phyloP scores from a whole-genome alignment of 2,329 filamentous ascomycete genomes.

The Verticillium isaacii region DNA sequence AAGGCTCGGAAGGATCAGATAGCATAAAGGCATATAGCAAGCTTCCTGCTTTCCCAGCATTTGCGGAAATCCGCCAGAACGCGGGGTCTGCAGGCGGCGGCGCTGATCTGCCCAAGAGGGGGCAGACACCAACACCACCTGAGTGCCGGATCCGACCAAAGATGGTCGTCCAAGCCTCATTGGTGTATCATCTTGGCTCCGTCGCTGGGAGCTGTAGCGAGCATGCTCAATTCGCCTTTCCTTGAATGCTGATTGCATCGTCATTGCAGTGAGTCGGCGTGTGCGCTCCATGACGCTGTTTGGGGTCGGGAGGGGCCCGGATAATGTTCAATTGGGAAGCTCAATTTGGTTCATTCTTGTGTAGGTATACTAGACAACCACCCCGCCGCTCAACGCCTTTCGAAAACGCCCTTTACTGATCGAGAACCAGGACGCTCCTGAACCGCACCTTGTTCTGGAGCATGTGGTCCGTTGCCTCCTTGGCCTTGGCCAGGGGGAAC shows the following conservation, averaged over 20 bases:
- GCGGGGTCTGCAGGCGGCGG: background rate
- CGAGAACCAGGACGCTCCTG: slow-evolving; percentile 37
- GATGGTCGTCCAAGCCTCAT: background rate
- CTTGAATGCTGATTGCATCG: no score
- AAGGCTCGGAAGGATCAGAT: background rate
- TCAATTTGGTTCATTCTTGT: no score
- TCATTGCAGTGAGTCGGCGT: no score
- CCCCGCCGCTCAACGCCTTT: background rate
- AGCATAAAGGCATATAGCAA: background rate
- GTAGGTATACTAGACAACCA: no score
- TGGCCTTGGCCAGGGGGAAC: slow-evolving; percentile 51
- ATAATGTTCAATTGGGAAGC: background rate
- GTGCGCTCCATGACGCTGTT: no score
- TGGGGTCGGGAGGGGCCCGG: background rate
- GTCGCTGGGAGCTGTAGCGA: background rate
- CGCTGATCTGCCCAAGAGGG: background rate
- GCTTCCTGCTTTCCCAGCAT: background rate
- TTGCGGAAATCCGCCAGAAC: background rate
- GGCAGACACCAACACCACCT: background rate
- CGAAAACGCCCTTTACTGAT: slow-evolving; percentile 13
- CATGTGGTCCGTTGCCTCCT: slow-evolving; percentile 38
- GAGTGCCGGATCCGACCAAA: background rate
- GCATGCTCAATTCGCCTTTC: background rate
- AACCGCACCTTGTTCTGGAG: slow-evolving; percentile 37
- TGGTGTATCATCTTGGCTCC: background rate